Evolutionary conservation across 2,329 filamentous ascomycete genomes (phyloP).

Genomic region (Hypocreales sp.): DNA sequence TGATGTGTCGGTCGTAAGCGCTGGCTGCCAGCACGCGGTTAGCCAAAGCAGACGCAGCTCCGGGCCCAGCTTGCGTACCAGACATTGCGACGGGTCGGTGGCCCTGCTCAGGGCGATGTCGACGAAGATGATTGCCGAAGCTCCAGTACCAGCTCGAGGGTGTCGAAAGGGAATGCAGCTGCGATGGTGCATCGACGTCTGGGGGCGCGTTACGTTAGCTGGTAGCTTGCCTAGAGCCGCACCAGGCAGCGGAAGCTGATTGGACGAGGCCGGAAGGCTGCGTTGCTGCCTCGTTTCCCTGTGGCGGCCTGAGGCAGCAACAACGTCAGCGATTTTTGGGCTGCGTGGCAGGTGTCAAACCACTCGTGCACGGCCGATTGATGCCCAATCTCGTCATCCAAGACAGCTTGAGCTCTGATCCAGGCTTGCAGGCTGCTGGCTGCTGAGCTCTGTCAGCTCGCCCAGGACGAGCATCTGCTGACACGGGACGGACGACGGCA

Average conservation of each 20-base stretch:
- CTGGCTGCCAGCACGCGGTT: constrained; percentile 28
- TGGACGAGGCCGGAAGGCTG: constrained; percentile 14
- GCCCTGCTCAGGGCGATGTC: constrained; percentile 6
- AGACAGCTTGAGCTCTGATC: too few relatives aligned
- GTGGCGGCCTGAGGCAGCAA: constrained; percentile 17
- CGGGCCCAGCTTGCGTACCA: constrained; percentile 20
- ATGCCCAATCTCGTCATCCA: constrained; percentile 1
- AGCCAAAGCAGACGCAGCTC: constrained; percentile 7
- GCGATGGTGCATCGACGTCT: too few relatives aligned
- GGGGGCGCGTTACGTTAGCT: constrained; percentile 32
- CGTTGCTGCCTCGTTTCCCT: constrained; percentile 12
- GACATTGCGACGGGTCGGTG: constrained; percentile 29
- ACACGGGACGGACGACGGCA: too few relatives aligned
- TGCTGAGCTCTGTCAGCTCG: too few relatives aligned
- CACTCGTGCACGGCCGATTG: constrained; percentile 1
- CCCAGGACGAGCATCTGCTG: too few relatives aligned
- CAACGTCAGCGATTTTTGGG: constrained; percentile 2
- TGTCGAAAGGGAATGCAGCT: constrained; percentile 6
- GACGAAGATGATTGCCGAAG: constrained; percentile 1
- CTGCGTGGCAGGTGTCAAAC: constrained; percentile 1
- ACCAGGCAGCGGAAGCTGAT: constrained; percentile 13
- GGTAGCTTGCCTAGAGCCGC: constrained; percentile 30
- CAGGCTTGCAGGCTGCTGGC: too few relatives aligned
- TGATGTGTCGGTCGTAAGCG: constrained; percentile 97
- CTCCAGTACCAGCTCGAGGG: constrained; percentile 1